Evolutionary conservation across 2,329 filamentous ascomycete genomes (phyloP).

Genomic region (Atkinsonella texensis): DNA sequence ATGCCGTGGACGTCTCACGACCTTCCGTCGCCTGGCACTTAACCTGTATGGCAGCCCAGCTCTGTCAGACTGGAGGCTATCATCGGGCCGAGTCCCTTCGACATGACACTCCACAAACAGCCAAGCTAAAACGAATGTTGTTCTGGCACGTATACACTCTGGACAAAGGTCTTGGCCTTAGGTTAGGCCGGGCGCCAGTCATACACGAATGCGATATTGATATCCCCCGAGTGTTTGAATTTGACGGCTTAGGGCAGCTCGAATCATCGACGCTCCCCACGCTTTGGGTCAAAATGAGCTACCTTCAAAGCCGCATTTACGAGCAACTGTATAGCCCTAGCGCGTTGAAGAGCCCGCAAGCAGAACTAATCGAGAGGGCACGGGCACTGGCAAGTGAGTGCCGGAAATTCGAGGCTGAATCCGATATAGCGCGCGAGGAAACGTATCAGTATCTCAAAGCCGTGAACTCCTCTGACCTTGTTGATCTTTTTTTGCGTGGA

Average conservation of each 20-base stretch:
- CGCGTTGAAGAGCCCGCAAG: slow-evolving; percentile 28
- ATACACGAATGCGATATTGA: slow-evolving; percentile 50
- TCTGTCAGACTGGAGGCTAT: slow-evolving; percentile 52
- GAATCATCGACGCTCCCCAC: slow-evolving; percentile 28
- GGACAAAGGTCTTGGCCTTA: slow-evolving; percentile 45
- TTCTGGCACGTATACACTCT: slow-evolving; percentile 44
- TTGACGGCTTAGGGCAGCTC: slow-evolving; percentile 26
- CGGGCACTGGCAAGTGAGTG: slow-evolving; percentile 26
- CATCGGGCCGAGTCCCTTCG: slow-evolving; percentile 32
- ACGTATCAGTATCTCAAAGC: slow-evolving; percentile 25
- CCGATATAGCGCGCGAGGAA: slow-evolving; percentile 22
- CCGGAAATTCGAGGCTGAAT: slow-evolving; percentile 23
- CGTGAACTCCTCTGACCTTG: slow-evolving; percentile 26
- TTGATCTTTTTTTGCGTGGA: slow-evolving; percentile 31
- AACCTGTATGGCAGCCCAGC: slow-evolving; percentile 42
- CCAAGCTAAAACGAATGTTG: slow-evolving; percentile 27
- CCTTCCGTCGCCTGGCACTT: slow-evolving; percentile 55
- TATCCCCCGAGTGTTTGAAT: slow-evolving; percentile 29
- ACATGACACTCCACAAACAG: slow-evolving; percentile 19
- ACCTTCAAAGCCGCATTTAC: slow-evolving; percentile 47
- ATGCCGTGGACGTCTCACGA: slow-evolving; percentile 49
- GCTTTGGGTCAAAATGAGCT: slow-evolving; percentile 43
- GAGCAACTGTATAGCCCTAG: slow-evolving; percentile 41
- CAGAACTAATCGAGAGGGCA: slow-evolving; percentile 28
- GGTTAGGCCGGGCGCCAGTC: slow-evolving; percentile 44